Base-by-base conservation (phyloP, 805 yeast species). In the Cyberlindnera galapagoensis region DNA sequence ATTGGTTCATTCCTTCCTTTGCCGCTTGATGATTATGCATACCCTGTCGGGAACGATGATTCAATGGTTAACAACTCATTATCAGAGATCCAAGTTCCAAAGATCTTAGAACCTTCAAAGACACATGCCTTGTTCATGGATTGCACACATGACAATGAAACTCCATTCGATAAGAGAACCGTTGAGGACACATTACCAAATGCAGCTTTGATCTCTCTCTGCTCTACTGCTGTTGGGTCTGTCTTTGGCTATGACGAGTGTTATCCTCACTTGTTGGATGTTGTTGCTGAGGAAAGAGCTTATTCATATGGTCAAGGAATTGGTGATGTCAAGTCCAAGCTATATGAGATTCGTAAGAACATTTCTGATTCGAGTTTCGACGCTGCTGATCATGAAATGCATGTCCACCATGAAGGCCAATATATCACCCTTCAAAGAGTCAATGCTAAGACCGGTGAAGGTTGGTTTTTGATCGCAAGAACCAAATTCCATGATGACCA, bases 81-180 rank as follows among this genome's bases (percentile, higher is more conserved):
- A 16, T 74, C 87, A 6, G 87, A 81, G 52, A 60, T 81, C 39
- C 76, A 75, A 38, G 68, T 83, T 30, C 90, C 94, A 3, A 69
- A 68, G 43, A 64, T 74, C 8, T 65, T 90, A 28, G 65, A 76
- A 2, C 67, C 80, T 4, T 72, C 78, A 26, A 75, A 79, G n/a
- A 94, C 95, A 4, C 97, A 87, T 59, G 96, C 97, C 0, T 64
- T 92, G 46, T 81, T 90, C 47, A 90, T 92, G 97, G 97, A 92
- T 52, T 90, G 97, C 51, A 88, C 97, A 2, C 98, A 90, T 56
- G 98, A 90, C 56, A 90, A 90, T 52, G 92, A 87, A 59, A 80
- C 77, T 14, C 95, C 97, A 2, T 71, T 68, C 26, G 94, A 90
- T 46, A 86, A 82, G 59, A 74, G 97, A 53, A 87, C 96, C 0